Percentiles rank a stretch among this genome's conserved stretches.
phyloP scores from a whole-genome alignment of 2,329 filamentous ascomycete genomes.

The Daldinia sp. region DNA sequence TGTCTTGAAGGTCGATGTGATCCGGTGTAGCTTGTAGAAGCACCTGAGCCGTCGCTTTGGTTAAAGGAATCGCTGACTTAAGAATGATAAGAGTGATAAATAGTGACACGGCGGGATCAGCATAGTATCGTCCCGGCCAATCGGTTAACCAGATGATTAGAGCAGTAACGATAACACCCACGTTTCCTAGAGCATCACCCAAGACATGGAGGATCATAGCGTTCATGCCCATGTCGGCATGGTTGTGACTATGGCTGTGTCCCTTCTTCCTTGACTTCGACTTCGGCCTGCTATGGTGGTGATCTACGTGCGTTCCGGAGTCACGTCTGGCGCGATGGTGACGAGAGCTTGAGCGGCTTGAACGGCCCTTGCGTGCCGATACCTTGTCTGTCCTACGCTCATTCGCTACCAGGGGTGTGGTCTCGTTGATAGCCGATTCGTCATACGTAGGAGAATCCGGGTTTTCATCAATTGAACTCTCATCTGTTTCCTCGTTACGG shows the following conservation, averaged over 20 bases:
- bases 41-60: conserved; percentile 82
- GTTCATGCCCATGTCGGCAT: conserved; percentile 95
- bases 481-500: conserved; percentile 59
- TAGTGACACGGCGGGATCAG: conserved; percentile 90
- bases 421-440: conserved; percentile 48
- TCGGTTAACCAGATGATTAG: conserved; percentile 91
- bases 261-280: conserved; percentile 49
- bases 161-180: conserved; percentile 84
- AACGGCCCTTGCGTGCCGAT: conserved; percentile 43
- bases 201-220: conserved; percentile 80
- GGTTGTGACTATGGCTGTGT: conserved; percentile 76
- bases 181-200: conserved; percentile 85
- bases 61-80: conserved; percentile 79
- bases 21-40: conserved; percentile 93
- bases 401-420: conserved; percentile 50
- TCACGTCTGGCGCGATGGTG: conserved; percentile 52
- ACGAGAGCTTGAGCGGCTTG: conserved; percentile 38
- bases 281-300: conserved; percentile 82
- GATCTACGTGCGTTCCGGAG: conserved; percentile 70
- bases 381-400: conserved; percentile 42
- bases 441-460: conserved; percentile 48
- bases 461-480: conserved; percentile 61
- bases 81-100: conserved; percentile 87
- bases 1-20: conserved; percentile 86
- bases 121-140: conserved; percentile 83